These are phyloP conservation scores for Sporothrix schenckii DNA, from an alignment of 2,329 filamentous ascomycete species.

Conservation along the genomic window DNA sequence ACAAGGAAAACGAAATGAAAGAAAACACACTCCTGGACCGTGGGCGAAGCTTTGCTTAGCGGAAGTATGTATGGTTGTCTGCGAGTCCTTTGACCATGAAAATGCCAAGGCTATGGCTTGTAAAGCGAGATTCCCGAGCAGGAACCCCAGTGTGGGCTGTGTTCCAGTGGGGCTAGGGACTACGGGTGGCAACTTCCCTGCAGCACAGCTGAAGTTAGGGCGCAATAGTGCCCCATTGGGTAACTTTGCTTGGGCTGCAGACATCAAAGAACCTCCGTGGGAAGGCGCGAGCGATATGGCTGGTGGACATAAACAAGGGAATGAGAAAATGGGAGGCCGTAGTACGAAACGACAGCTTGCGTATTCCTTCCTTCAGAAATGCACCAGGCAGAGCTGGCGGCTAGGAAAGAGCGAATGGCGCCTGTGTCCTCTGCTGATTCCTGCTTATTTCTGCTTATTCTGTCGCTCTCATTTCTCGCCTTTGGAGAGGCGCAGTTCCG, in stretches of 20 bases:
- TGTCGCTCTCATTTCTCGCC: not conserved
- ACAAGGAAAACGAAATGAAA: not conserved
- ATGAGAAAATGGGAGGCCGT: not conserved
- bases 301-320: not conserved
- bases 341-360: not conserved
- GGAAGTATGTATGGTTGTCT: conserved; percentile 7
- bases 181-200: not conserved
- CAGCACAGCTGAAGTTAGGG: not conserved
- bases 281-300: not conserved
- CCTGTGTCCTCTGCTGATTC: not conserved
- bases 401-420: conserved; percentile 1
- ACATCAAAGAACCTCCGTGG: not conserved
- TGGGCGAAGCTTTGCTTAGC: conserved; percentile 16
- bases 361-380: not conserved
- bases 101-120: conserved; percentile 17
- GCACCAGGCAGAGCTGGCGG: not conserved
- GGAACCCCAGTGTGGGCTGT: conserved; percentile 6
- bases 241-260: not conserved
- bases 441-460: not conserved
- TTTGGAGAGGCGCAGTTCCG: conserved; percentile 2
- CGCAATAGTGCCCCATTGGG: not conserved
- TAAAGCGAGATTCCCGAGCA: conserved; percentile 7
- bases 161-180: not conserved
- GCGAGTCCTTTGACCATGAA: conserved; percentile 6
- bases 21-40: not conserved